phyloP scores from a whole-genome alignment of 176 grass and related monocot genomes.

The Olyra latifolia region DNA sequence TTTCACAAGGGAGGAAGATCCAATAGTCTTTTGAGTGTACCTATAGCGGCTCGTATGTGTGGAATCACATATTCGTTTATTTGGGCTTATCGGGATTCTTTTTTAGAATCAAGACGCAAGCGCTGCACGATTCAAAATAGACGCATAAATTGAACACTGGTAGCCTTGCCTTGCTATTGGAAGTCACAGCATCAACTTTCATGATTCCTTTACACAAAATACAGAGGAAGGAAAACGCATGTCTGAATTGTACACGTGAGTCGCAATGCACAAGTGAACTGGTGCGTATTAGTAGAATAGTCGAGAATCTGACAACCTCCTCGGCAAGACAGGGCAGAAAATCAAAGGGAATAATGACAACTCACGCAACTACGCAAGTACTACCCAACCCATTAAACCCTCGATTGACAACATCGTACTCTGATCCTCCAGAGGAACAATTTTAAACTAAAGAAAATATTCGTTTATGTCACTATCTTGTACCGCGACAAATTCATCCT shows the following conservation, averaged over 20 bases:
- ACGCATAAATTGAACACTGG: background rate
- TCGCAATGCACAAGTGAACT: background rate
- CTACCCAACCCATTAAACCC: background rate
- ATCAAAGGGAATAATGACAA: slow-evolving; percentile 11
- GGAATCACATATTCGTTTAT: too few species aligned
- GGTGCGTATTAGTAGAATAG: background rate
- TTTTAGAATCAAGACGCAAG: background rate
- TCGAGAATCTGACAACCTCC: slow-evolving; percentile 5
- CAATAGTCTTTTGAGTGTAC: too few species aligned
- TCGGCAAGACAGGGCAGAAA: background rate
- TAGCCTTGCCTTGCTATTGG: background rate
- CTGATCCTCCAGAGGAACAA: background rate
- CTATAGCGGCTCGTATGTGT: too few species aligned
- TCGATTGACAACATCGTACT: background rate
- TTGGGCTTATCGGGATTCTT: too few species aligned
- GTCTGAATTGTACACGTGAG: background rate
- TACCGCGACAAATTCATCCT: background rate
- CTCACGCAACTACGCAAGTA: slow-evolving; percentile 23
- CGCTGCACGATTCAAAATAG: background rate
- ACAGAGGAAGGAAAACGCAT: background rate
- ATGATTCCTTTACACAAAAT: background rate
- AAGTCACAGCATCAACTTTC: background rate
- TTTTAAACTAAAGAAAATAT: background rate
- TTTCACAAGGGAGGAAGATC: too few species aligned
- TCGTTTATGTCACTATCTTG: background rate